Percentiles rank a stretch among this genome's conserved stretches.
phyloP scores from a whole-genome alignment of 2,329 filamentous ascomycete species.

The Alternaria brassicicola region DNA sequence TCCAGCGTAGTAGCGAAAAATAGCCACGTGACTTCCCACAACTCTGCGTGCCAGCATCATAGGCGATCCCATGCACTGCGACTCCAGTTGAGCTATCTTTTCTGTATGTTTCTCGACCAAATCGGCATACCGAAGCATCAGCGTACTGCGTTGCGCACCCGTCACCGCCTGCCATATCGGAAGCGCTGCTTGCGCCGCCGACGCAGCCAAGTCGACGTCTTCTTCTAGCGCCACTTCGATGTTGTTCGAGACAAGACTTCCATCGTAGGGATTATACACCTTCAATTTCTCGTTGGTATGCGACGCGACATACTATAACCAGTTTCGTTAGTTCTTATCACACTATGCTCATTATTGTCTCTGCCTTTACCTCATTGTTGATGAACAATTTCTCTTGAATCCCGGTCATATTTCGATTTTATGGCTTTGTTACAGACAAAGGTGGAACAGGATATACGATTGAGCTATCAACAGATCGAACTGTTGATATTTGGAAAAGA shows the following conservation, averaged over 20 bases:
- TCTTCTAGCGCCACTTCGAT: conserved; percentile 29
- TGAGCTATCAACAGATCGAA: background rate
- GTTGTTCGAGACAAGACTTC: conserved; percentile 28
- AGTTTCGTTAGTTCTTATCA: background rate
- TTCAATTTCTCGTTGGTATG: conserved; percentile 28
- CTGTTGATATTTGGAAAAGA: background rate
- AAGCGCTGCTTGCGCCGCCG: conserved; percentile 32
- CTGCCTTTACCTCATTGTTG: conserved; percentile 32
- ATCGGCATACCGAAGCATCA: conserved; percentile 35
- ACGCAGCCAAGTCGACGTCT: conserved; percentile 38
- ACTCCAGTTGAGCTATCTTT: conserved; percentile 17
- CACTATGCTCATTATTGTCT: background rate
- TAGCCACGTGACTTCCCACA: conserved; percentile 1
- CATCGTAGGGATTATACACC: conserved; percentile 34
- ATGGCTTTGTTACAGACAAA: background rate
- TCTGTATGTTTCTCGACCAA: conserved; percentile 26
- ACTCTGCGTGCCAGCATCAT: conserved; percentile 14
- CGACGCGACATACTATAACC: conserved; percentile 28
- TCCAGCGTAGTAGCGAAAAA: background rate
- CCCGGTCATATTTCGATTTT: background rate
- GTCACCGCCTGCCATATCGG: conserved; percentile 29
- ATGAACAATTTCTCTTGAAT: conserved; percentile 31
- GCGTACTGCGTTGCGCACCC: conserved; percentile 27
- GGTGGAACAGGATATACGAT: background rate
- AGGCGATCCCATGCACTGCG: conserved; percentile 25